These are phyloP conservation scores for Fusarium sp. DNA, from an alignment of 2,329 filamentous ascomycete genomes.

Conservation along the genomic window DNA sequence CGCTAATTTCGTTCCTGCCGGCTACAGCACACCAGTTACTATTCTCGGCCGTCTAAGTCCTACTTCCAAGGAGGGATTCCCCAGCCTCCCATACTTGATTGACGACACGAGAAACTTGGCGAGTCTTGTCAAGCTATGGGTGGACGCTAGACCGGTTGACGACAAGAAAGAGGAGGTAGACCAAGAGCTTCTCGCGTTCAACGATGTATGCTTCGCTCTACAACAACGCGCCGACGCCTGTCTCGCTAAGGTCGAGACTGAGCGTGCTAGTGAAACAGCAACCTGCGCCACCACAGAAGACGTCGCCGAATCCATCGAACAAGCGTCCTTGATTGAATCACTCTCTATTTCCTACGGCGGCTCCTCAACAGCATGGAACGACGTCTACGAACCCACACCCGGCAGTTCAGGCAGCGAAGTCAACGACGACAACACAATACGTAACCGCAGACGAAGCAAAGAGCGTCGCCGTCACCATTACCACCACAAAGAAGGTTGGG, in stretches of 20 bases:
- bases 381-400: constrained; percentile 50
- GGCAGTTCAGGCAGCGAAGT: constrained; percentile 63
- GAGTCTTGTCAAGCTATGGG: constrained; percentile 82
- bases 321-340: constrained; percentile 50
- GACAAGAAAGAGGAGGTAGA: constrained; percentile 48
- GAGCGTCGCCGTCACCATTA: constrained; percentile 47
- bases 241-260: constrained; percentile 58
- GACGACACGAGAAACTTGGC: constrained; percentile 89
- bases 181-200: constrained; percentile 64
- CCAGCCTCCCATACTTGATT: constrained; percentile 90
- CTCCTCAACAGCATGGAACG: constrained; percentile 42
- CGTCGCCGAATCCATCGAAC: constrained; percentile 60
- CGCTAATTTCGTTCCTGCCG: constrained; percentile 75
- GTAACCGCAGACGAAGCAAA: constrained; percentile 44
- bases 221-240: constrained; percentile 63
- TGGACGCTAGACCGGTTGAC: constrained; percentile 62
- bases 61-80: constrained; percentile 88
- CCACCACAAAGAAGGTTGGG: constrained; percentile 39
- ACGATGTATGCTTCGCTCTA: constrained; percentile 59
- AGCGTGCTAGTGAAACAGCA: constrained; percentile 51
- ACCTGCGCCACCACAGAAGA: constrained; percentile 47
- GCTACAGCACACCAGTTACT: constrained; percentile 91
- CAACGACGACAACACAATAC: constrained; percentile 36
- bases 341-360: constrained; percentile 45
- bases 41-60: constrained; percentile 85